phyloP scores from a whole-genome alignment of 1,284 basidiomycete species.

The Cryptococcus sp. region DNA sequence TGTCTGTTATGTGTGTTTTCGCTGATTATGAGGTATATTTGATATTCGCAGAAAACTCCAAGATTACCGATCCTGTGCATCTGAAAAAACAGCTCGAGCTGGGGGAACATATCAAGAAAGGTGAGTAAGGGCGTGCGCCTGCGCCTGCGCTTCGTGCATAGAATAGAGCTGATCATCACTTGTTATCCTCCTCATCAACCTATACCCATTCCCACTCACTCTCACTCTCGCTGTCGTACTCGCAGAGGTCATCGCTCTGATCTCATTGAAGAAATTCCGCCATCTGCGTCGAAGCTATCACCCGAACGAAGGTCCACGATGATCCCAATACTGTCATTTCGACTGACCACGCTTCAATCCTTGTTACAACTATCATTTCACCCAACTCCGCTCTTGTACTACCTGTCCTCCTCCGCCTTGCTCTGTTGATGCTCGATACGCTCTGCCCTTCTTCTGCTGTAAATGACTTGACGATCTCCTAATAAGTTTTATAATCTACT shows the following conservation, averaged over 20 bases:
- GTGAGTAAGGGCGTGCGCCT: too few species aligned
- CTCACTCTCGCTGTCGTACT: conserved; percentile 1
- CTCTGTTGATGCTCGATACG: too few species aligned
- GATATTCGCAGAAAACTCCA: conserved; percentile 66
- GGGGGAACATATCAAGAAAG: conserved; percentile 85
- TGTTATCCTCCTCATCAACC: neutral
- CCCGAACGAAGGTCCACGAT: conserved; percentile 42
- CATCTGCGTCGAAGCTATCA: conserved; percentile 73
- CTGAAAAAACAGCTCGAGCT: conserved; percentile 76
- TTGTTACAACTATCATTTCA: too few species aligned
- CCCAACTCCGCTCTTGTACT: too few species aligned
- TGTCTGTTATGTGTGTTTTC: neutral
- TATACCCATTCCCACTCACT: neutral
- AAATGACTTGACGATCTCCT: too few species aligned
- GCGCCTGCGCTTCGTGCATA: conserved; percentile 1
- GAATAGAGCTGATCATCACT: neutral
- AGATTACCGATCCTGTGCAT: conserved; percentile 67
- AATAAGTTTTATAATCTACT: too few species aligned
- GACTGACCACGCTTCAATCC: too few species aligned
- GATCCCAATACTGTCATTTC: neutral
- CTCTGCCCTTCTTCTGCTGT: too few species aligned
- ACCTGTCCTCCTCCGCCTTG: too few species aligned
- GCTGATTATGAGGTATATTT: neutral
- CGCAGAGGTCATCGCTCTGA: conserved; percentile 83
- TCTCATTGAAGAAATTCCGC: conserved; percentile 82